Percentiles rank a stretch among this genome's conserved stretches.
These are phyloP conservation scores for Paraleonurus japonicus DNA, from an alignment of 257 asterid species.

Conservation along the genomic window DNA sequence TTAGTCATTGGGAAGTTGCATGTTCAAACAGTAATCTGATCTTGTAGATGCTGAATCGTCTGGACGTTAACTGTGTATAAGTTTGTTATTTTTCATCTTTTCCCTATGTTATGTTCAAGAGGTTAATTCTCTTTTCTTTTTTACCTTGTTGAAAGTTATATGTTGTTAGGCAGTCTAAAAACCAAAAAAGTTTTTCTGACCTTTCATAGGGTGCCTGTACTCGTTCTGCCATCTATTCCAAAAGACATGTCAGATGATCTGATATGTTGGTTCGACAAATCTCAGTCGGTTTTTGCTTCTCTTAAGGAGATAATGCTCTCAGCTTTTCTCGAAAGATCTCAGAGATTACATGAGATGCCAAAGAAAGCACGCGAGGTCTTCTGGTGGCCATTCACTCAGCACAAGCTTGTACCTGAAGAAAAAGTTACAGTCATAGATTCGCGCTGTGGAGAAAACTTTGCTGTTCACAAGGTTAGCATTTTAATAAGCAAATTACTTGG, in stretches of 20 bases:
- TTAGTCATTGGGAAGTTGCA: constrained; percentile 21
- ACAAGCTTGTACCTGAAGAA: constrained; percentile 73
- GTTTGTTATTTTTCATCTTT: neutral
- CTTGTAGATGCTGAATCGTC: constrained; percentile 1
- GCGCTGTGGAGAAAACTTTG: constrained; percentile 93
- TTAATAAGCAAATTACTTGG: neutral
- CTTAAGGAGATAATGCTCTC: constrained; percentile 79
- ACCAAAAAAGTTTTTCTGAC: constrained; percentile 1
- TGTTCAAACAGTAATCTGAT: constrained; percentile 5
- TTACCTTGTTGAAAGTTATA: neutral
- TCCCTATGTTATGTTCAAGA: neutral
- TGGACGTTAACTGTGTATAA: neutral
- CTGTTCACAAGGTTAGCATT: constrained; percentile 71
- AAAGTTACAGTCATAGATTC: constrained; percentile 92
- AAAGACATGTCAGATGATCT: constrained; percentile 75
- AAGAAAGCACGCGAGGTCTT: constrained; percentile 65
- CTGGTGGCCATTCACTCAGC: constrained; percentile 99
- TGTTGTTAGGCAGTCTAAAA: neutral
- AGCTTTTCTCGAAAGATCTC: constrained; percentile 50
- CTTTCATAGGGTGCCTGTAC: constrained; percentile 74
- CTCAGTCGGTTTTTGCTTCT: constrained; percentile 60
- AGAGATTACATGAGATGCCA: constrained; percentile 69
- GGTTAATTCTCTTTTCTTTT: neutral
- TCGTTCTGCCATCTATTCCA: constrained; percentile 85
- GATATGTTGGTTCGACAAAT: constrained; percentile 72